These are phyloP conservation scores for Ophiostoma populinum DNA, from an alignment of 2,329 filamentous ascomycete genomes.

Conservation along the genomic window DNA sequence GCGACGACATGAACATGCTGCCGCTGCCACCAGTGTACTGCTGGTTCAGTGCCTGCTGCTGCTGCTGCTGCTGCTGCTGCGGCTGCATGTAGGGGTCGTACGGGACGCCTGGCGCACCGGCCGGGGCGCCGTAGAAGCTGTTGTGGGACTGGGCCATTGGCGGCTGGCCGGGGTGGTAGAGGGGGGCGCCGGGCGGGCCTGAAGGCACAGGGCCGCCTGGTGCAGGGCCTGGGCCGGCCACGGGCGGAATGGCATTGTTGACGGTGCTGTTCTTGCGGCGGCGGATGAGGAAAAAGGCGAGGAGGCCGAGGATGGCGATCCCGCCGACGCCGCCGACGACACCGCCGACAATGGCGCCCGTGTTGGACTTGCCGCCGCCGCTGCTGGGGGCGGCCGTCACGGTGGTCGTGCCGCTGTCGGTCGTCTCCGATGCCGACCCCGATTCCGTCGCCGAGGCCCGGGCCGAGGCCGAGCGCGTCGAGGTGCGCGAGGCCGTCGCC, in stretches of 20 bases:
- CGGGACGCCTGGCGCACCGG: background rate
- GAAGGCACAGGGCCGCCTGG: conserved; percentile 3
- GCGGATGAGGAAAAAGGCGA: conserved; percentile 16
- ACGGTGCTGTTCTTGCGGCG: conserved; percentile 11
- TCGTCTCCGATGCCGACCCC: background rate
- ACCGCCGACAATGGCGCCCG: conserved; percentile 17
- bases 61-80: background rate
- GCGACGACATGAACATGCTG: background rate
- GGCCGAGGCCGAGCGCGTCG: background rate
- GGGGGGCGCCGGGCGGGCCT: background rate
- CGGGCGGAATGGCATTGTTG: background rate
- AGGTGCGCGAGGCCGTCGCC: conserved; percentile 1
- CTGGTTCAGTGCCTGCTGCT: conserved; percentile 5
- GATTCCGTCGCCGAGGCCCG: background rate
- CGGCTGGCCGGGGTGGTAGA: conserved; percentile 1
- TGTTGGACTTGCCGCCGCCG: conserved; percentile 3
- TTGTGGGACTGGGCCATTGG: conserved; percentile 8
- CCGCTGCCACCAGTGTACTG: background rate
- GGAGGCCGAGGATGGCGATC: conserved; percentile 15
- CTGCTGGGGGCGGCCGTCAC: background rate
- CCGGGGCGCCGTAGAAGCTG: conserved; percentile 7
- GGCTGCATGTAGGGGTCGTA: conserved; percentile 4
- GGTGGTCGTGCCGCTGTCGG: background rate
- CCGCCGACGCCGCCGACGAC: conserved; percentile 17
- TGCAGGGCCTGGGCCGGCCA: background rate